Percentiles rank a stretch among this genome's conserved stretches.
Conservation (phyloP, 768 basidiomycete species). For the Suillus decipiens region DNA sequence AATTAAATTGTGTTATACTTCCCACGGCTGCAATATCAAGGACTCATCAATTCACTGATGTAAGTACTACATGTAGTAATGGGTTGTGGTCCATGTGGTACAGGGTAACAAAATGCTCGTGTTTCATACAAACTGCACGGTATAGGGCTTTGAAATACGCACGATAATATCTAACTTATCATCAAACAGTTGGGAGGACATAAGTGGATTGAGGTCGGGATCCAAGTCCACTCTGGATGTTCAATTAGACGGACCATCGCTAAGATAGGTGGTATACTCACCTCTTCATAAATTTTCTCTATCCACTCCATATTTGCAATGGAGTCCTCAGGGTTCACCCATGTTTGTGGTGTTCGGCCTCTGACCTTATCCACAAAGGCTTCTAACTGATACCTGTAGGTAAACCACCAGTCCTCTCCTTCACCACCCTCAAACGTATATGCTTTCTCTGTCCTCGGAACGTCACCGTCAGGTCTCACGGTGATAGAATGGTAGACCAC, state of each 20-base stretch:
- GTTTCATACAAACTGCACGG: neutral
- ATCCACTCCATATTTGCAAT: conserved; percentile 58
- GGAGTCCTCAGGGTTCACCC: conserved; percentile 56
- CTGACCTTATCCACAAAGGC: conserved; percentile 61
- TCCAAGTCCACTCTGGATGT: conserved; percentile 33
- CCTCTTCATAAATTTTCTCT: conserved; percentile 58
- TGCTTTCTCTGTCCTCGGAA: conserved; percentile 42
- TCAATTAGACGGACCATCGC: conserved; percentile 2
- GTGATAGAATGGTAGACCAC: conserved; percentile 51
- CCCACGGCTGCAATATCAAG: too few relatives aligned
- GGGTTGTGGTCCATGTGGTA: neutral
- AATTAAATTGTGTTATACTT: too few relatives aligned
- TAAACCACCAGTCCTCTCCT: conserved; percentile 62
- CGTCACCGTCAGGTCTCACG: conserved; percentile 36
- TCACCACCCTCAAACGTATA: conserved; percentile 41
- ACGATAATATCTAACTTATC: neutral
- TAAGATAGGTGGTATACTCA: conserved; percentile 22
- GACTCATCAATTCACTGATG: too few relatives aligned
- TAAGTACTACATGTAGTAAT: neutral
- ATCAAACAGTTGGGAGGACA: conserved; percentile 23
- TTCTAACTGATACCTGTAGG: conserved; percentile 58
- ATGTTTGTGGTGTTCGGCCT: conserved; percentile 52
- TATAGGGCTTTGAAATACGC: neutral
- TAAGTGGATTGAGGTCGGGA: conserved; percentile 33
- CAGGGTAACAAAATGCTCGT: neutral